These are phyloP conservation scores for Ceratobasidium sp. DNA, from an alignment of 1,284 basidiomycete species.

Conservation along the genomic window DNA sequence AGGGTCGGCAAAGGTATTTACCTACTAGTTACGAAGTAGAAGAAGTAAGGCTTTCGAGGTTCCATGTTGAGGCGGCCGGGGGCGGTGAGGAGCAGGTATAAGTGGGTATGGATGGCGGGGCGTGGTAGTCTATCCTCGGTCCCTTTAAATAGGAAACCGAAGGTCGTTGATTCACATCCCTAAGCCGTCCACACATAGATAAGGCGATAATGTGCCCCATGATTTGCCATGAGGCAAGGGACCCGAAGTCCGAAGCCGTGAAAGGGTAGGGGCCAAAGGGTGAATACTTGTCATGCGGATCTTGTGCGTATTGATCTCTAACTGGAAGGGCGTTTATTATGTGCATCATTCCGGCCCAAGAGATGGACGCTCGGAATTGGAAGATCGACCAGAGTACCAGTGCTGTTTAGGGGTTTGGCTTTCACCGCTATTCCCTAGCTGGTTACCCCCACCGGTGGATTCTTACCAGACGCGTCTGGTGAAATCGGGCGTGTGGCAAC, in stretches of 20 bases:
- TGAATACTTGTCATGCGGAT: conserved; percentile 44
- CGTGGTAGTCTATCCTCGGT: background rate
- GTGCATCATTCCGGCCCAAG: conserved; percentile 36
- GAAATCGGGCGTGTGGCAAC: conserved; percentile 16
- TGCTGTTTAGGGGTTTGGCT: conserved; percentile 42
- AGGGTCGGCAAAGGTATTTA: background rate
- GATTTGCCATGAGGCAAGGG: conserved; percentile 46
- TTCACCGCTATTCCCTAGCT: conserved; percentile 14
- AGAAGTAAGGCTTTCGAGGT: conserved; percentile 40
- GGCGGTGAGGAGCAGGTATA: background rate
- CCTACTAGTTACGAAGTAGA: conserved; percentile 42
- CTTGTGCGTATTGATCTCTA: conserved; percentile 22
- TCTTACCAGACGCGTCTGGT: conserved; percentile 2
- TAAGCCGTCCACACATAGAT: conserved; percentile 42
- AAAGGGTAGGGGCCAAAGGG: conserved; percentile 34
- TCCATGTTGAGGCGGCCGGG: conserved; percentile 19
- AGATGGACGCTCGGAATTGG: conserved; percentile 26
- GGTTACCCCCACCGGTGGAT: conserved; percentile 5
- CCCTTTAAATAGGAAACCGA: conserved; percentile 41
- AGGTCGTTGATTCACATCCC: conserved; percentile 36
- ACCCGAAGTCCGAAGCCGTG: conserved; percentile 44
- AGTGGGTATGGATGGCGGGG: conserved; percentile 20
- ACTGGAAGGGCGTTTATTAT: conserved; percentile 43
- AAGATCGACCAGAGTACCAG: background rate
- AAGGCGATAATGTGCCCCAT: conserved; percentile 42